phyloP scores from a whole-genome alignment of 2,329 filamentous ascomycete species.

The Neopestalotiopsis rosae region DNA sequence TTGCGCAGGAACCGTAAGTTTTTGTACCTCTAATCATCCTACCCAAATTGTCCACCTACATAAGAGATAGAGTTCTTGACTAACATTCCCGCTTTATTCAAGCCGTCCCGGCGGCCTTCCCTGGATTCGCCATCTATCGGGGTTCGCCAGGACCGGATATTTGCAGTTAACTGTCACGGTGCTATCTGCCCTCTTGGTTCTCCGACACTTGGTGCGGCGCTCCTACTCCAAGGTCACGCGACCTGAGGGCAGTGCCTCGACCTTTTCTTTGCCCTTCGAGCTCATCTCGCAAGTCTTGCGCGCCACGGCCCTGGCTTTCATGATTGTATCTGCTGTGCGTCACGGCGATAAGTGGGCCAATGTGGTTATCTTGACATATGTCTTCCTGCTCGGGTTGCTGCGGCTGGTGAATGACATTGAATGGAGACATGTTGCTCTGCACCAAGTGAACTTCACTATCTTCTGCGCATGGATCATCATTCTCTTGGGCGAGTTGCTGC shows the following conservation, averaged over 20 bases:
- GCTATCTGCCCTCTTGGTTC: conserved; percentile 42
- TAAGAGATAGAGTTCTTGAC: not conserved
- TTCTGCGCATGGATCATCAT: conserved; percentile 43
- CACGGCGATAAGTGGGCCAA: conserved; percentile 43
- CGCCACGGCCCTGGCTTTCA: conserved; percentile 44
- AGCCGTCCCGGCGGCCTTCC: conserved; percentile 22
- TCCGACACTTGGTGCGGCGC: conserved; percentile 39
- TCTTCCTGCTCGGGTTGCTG: conserved; percentile 48
- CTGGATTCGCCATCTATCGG: conserved; percentile 46
- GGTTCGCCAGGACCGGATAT: conserved; percentile 46
- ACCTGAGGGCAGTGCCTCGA: conserved; percentile 41
- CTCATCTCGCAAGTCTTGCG: conserved; percentile 47
- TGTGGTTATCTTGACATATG: conserved; percentile 43
- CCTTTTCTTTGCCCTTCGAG: conserved; percentile 49
- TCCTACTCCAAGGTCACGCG: conserved; percentile 33
- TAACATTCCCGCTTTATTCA: not conserved
- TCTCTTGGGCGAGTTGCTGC: conserved; percentile 44
- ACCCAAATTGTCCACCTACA: not conserved
- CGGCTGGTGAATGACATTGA: conserved; percentile 46
- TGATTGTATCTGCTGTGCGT: conserved; percentile 41
- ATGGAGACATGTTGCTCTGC: conserved; percentile 52
- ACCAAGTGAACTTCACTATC: conserved; percentile 54
- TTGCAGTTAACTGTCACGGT: conserved; percentile 44
- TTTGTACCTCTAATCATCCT: not conserved
- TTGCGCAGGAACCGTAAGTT: conserved; percentile 7